Evolutionary conservation across 345 rosid genomes (phyloP), one percentile per base, ranked within the genome.

Genomic region (thale cress (Arabidopsis thaliana)): DNA sequence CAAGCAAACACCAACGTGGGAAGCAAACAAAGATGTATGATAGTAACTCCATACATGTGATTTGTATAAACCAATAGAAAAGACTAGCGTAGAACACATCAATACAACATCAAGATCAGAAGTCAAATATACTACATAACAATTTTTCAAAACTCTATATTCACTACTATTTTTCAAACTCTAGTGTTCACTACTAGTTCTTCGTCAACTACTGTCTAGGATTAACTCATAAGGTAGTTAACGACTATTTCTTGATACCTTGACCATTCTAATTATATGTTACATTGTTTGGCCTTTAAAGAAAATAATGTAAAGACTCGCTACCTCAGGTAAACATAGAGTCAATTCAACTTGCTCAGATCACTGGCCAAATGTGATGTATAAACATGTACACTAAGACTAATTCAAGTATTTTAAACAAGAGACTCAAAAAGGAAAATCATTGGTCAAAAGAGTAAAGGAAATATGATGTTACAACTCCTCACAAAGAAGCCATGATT

Each of bases 301-400:
- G 46, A 16, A 16, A 46, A 45, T 8, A 62, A 46, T 40, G 51
- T 25, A 34, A 46, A 59, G 55, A 69, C 73, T 69, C 55, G 4
- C 13, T 37, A 51, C 10, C 24, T 52, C 73, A 16, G 33, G 56
- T 49, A 28, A 28, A 28, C 32, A 4, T 28, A 3, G 2, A 28
- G 32, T 28, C 32, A 28, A 28, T 28, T 4, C 32, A 28, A 28
- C 32, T 37, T 2, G 62, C 40, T 67, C 50, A 13, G 58, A 62
- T 72, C 51, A 51, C 34, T 59, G 59, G 20, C 59, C 38, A 51
- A 59, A 14, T 59, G 58, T 57, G 23, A 57, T 46, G 49, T 59
- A 36, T 71, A 59, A 36, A 14, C 48, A 48, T 49, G 67, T 30
- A 70, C 57, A 33, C 13, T 11, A 28, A 57, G 16, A 44, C 23